These are phyloP conservation scores for Acacia acuminata DNA, from an alignment of 306 rosid species.

Conservation along the genomic window DNA sequence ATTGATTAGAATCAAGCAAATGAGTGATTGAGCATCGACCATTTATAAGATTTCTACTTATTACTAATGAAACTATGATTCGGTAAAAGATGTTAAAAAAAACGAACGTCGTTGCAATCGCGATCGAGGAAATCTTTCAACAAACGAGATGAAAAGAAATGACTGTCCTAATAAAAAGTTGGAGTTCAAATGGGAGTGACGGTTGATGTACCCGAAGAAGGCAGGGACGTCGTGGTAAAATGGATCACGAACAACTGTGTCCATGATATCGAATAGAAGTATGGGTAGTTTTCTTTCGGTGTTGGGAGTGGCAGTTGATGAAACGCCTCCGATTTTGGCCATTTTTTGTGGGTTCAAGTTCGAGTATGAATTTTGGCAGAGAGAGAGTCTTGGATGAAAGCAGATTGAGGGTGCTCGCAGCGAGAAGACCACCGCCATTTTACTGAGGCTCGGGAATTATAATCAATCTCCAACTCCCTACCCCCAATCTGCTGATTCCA, in stretches of 20 bases:
- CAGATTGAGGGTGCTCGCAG: background rate
- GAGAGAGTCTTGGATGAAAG: background rate
- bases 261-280: conserved; percentile 92
- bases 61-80: background rate
- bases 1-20: background rate
- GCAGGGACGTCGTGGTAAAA: conserved; percentile 81
- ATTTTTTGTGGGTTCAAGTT: background rate
- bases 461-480: background rate
- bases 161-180: background rate
- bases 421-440: background rate
- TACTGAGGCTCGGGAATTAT: background rate
- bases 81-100: background rate
- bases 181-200: background rate
- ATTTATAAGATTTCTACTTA: background rate
- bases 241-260: conserved; percentile 93
- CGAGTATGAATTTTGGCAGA: background rate
- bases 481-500: background rate
- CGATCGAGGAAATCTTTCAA: background rate
- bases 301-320: conserved; percentile 14
- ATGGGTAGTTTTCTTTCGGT: conserved; percentile 64
- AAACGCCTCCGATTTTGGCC: conserved; percentile 16
- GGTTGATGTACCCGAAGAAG: conserved; percentile 64
- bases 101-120: background rate
- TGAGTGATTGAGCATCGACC: background rate
- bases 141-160: background rate